Conservation (phyloP, 2,329 filamentous ascomycete species). For the Drechslerella dactyloides region DNA sequence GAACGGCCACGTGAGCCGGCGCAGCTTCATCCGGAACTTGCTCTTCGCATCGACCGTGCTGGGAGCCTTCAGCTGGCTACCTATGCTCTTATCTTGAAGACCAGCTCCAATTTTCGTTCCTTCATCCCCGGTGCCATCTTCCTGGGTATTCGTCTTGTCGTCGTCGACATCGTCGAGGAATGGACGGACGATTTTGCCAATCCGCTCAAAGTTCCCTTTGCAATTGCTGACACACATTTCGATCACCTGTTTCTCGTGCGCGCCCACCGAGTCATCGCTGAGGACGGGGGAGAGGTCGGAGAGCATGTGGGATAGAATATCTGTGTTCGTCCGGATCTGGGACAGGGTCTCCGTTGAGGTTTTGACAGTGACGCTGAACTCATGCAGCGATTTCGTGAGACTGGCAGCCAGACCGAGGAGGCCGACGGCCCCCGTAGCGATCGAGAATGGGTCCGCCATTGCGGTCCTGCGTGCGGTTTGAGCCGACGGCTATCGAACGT, state of each 20-base stretch:
- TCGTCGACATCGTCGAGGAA: slow-evolving; percentile 14
- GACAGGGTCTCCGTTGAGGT: slow-evolving; percentile 33
- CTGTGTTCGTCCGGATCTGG: slow-evolving; percentile 35
- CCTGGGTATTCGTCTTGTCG: background rate
- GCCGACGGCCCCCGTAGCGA: slow-evolving; percentile 31
- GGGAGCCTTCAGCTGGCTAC: background rate
- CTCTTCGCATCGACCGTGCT: slow-evolving; percentile 16
- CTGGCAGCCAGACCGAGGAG: slow-evolving; percentile 26
- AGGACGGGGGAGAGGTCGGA: slow-evolving; percentile 33
- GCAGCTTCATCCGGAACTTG: slow-evolving; percentile 23
- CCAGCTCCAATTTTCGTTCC: background rate
- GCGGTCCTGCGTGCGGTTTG: background rate
- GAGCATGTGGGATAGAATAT: slow-evolving; percentile 44
- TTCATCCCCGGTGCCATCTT: background rate
- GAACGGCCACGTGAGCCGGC: slow-evolving; percentile 39
- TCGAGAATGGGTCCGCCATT: slow-evolving; percentile 46
- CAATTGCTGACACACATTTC: slow-evolving; percentile 38
- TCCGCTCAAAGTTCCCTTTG: slow-evolving; percentile 35
- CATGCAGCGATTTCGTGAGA: slow-evolving; percentile 34
- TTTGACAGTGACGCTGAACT: slow-evolving; percentile 36
- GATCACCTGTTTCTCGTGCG: slow-evolving; percentile 39
- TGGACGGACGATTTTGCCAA: slow-evolving; percentile 36
- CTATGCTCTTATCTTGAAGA: background rate
- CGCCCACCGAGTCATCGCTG: slow-evolving; percentile 27
- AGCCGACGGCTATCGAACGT: background rate